phyloP scores from a whole-genome alignment of 257 asterid genomes.

The Ajuga chamaepitys region DNA sequence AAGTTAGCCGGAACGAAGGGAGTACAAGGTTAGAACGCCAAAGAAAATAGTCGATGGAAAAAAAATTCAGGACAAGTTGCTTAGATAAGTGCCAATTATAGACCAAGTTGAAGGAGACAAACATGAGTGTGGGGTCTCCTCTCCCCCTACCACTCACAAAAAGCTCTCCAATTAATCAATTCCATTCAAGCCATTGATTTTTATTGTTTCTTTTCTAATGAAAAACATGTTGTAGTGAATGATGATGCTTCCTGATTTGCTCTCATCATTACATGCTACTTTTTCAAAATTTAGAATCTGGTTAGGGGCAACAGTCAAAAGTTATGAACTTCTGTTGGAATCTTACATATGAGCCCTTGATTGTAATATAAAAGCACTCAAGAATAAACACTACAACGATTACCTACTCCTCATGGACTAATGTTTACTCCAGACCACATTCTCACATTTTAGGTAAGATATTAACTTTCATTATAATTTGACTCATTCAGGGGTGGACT shows the following conservation, averaged over 20 bases:
- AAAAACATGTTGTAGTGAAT: constrained; percentile 18
- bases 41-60: not conserved
- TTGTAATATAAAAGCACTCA: constrained; percentile 30
- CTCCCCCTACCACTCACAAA: constrained; percentile 36
- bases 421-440: too few species aligned
- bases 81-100: constrained; percentile 17
- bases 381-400: not conserved
- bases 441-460: too few species aligned
- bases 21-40: not conserved
- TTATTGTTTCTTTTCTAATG: not conserved
- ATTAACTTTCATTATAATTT: too few species aligned
- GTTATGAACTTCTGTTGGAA: constrained; percentile 26
- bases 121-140: constrained; percentile 36
- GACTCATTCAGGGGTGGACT: too few species aligned
- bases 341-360: constrained; percentile 23
- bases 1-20: too few species aligned
- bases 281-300: constrained; percentile 26
- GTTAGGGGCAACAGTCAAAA: constrained; percentile 32
- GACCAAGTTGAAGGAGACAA: constrained; percentile 18
- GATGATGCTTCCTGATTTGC: constrained; percentile 29
- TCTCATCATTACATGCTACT: constrained; percentile 30
- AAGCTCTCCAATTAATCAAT: constrained; percentile 22
- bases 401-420: too few species aligned
- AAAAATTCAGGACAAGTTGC: constrained; percentile 12
- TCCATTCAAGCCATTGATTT: constrained; percentile 27